Base-by-base conservation (phyloP, 495 filamentous ascomycete species). In the Astrothelium subdiscretum region DNA sequence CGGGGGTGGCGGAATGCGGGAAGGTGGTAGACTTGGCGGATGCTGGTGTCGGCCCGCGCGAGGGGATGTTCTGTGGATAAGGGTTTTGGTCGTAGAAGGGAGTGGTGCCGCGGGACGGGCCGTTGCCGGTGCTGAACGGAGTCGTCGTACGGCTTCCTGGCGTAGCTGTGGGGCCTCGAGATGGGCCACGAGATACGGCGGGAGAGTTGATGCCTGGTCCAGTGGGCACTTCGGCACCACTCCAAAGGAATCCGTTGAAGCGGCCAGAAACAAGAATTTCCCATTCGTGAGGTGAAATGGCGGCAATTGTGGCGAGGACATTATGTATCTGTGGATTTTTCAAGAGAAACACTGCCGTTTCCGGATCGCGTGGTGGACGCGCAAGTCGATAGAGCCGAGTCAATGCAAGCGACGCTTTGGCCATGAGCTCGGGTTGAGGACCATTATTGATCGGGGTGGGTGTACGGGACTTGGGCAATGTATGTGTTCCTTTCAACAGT, bases 211-310 rank as follows among this genome's bases (percentile, higher is more conserved):
- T 61, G 35, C n/a, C 59, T 22, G 42, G 70, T 20, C 58, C 48
- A 8, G 24, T 70, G 63, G 51, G 70, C 65, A 61, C 82, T 67
- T 96, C 91, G 32, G 88, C 89, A n/a, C 92, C 92, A 48, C 89
- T 92, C 83, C 92, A 94, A 22, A 98, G 82, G 76, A 98, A 97
- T 3, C 92, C 92, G 70, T 98, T 94, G 69, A 99, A 97, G 40
- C 92, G 90, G 29, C 95, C 95, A 0, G 92, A 97, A 31, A 87
- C 89, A 32, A 99, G 82, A 44, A 99, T 92, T 42, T 99, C 95
- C 91, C 95, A 97, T 71, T 99, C 95, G 18, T 84, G 85, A 31
- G 86, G 80, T 66, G 83, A 91, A 69, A 99, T 91, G 42, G 87
- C 86, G 20, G 90, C 85, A 31, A 99, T 83, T 1, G 94, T 97